Evolutionary conservation across 495 filamentous ascomycete genomes (phyloP), one percentile per base, ranked within the genome.

Genomic region (Thermothielavioides terrestris): DNA sequence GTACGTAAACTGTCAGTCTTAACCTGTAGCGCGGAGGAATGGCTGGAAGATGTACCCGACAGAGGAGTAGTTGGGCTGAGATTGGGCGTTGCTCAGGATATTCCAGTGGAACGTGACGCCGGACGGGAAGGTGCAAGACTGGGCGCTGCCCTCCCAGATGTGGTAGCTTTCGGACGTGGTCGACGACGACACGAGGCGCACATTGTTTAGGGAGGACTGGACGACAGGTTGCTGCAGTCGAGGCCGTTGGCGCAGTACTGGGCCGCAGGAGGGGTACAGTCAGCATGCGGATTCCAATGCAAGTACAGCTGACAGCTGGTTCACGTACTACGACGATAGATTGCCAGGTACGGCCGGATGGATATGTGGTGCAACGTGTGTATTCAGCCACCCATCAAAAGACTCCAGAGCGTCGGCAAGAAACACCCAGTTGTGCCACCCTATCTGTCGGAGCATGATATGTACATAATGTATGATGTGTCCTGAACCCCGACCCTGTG

Each of bases 101-200:
- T 53, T 53, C 54, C 54, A 57, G 28, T 20, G 18, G 36, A 57
- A 57, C 12, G 39, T 50, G 7, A 46, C 39, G 23, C 50, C 54
- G 0, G 23, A 42, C 7, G 46, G 21, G 50, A 57, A 57, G 1
- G 35, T 50, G 50, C 49, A 53, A 6, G 32, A 36, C 42, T 47
- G 37, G 20, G 17, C 18, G 27, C n/a, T 9, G 30, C 39, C 32
- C 35, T 53, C 46, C 54, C 54, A 57, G 46, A 23, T 22, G 20
- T 48, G 35, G 46, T 39, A 48, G 17, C 1, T 4, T 7, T 32
- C 25, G 6, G 23, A 7, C 5, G 35, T 22, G n/a, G 10, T 11
- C 17, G 46, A 39, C 35, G 3, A 31, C 1, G 11, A 3, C 46
- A 30, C 34, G 50, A 46, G 20, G 34, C 50, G 40, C 30, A 46